Percentiles rank a stretch among this genome's conserved stretches.
Conservation (phyloP, 768 basidiomycete genomes). For the Boletus sp. region DNA sequence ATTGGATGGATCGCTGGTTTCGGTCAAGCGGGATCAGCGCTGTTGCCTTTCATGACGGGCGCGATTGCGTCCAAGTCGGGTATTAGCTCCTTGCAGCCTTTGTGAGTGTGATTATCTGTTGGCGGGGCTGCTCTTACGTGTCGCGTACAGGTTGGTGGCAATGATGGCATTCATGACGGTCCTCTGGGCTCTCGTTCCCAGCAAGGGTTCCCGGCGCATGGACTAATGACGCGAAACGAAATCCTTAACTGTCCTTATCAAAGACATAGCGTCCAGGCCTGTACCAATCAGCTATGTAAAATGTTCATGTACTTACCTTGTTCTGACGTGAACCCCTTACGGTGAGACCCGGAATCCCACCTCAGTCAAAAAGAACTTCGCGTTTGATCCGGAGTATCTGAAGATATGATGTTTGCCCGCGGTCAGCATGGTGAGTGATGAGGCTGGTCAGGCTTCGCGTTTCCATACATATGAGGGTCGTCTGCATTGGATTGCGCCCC, state of each 20-base stretch:
- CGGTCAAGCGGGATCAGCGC: slow-evolving; percentile 70
- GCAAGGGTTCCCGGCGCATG: slow-evolving; percentile 20
- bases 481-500: too few species aligned
- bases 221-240: slow-evolving; percentile 11
- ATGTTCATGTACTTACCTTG: not conserved
- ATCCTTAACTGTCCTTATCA: too few species aligned
- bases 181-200: slow-evolving; percentile 43
- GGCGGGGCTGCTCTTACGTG: not conserved
- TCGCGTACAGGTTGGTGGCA: slow-evolving; percentile 26
- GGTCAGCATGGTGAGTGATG: not conserved
- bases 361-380: not conserved
- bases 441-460: not conserved
- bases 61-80: slow-evolving; percentile 61
- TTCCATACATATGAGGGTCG: not conserved
- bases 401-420: not conserved
- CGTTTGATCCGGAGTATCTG: not conserved
- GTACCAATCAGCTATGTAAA: not conserved
- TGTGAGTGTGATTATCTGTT: slow-evolving; percentile 17
- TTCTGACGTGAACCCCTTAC: not conserved
- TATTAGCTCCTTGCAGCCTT: slow-evolving; percentile 40
- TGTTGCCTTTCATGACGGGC: slow-evolving; percentile 73
- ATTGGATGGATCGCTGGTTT: slow-evolving; percentile 70
- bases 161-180: slow-evolving; percentile 44
- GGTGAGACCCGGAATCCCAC: not conserved
- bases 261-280: not conserved